phyloP scores from a whole-genome alignment of 176 grass and related monocot genomes.

The Aegilops tauschii region DNA sequence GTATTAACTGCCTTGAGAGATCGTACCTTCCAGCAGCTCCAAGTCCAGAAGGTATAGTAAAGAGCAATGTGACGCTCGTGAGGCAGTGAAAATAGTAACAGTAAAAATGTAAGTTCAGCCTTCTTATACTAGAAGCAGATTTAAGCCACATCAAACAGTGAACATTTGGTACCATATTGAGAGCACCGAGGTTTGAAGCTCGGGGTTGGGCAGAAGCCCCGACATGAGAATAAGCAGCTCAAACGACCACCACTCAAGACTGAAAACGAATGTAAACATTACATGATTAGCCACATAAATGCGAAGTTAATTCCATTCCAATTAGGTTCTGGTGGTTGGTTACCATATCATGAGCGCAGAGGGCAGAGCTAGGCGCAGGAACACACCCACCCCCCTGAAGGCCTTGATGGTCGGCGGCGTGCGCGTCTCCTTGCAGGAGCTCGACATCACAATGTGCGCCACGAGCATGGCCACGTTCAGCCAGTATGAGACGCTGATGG shows the following conservation, averaged over 20 bases:
- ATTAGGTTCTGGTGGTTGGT: background rate
- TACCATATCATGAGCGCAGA: slow-evolving; percentile 88
- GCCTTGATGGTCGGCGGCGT: slow-evolving; percentile 41
- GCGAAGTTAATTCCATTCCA: background rate
- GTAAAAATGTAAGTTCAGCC: background rate
- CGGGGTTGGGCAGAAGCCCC: slow-evolving; percentile 74
- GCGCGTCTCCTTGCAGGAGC: slow-evolving; percentile 55
- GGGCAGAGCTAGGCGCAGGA: slow-evolving; percentile 72
- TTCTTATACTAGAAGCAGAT: background rate
- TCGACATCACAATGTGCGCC: slow-evolving; percentile 47
- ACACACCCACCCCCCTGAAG: slow-evolving; percentile 51
- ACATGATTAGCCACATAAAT: background rate
- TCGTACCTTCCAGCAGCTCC: slow-evolving; percentile 77
- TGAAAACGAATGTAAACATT: slow-evolving; percentile 14
- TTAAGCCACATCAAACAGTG: background rate
- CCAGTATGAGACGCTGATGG: slow-evolving; percentile 75
- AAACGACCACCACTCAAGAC: slow-evolving; percentile 94
- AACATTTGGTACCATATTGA: slow-evolving; percentile 51
- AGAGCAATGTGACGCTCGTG: slow-evolving; percentile 61
- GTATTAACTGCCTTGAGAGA: background rate
- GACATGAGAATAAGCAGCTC: slow-evolving; percentile 84
- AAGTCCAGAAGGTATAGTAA: slow-evolving; percentile 59
- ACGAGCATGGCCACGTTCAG: slow-evolving; percentile 60
- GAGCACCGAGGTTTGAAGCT: slow-evolving; percentile 84
- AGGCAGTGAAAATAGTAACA: slow-evolving; percentile 47